Evolutionary conservation across 2,329 filamentous ascomycete species (phyloP).

Genomic region (Ploettnerulaceae sp.): DNA sequence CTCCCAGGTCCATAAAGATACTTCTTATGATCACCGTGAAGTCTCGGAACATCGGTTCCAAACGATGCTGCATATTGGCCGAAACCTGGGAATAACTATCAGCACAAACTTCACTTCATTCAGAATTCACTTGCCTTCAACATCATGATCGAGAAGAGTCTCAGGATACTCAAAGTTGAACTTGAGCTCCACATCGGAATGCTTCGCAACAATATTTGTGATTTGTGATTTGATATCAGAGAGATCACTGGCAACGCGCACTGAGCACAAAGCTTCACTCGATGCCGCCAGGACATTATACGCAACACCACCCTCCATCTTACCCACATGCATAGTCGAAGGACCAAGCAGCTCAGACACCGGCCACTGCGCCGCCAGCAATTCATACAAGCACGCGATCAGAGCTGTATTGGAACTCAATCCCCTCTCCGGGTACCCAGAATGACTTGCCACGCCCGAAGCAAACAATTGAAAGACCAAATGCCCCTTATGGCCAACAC

Average conservation of each 20-base stretch:
- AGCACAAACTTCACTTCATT: too few species aligned
- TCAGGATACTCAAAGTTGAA: constrained; percentile 67
- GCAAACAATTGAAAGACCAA: constrained; percentile 62
- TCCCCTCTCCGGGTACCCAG: constrained; percentile 85
- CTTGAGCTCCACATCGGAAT: constrained; percentile 37
- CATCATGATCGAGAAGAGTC: constrained; percentile 69
- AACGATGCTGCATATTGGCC: constrained; percentile 79
- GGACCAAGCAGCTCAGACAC: constrained; percentile 71
- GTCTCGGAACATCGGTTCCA: constrained; percentile 73
- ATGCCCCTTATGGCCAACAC: constrained; percentile 84
- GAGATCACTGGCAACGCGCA: neutral
- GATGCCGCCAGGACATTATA: constrained; percentile 74
- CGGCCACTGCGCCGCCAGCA: constrained; percentile 67
- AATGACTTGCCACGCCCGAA: constrained; percentile 73
- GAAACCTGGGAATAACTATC: constrained; percentile 58
- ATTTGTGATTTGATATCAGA: neutral
- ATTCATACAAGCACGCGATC: constrained; percentile 58
- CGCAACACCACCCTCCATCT: constrained; percentile 73
- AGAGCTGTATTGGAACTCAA: constrained; percentile 77
- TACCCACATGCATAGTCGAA: constrained; percentile 81
- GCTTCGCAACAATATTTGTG: neutral
- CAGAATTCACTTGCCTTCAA: constrained; percentile 50
- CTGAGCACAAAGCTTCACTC: constrained; percentile 39
- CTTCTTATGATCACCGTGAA: constrained; percentile 34
- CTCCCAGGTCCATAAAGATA: constrained; percentile 63